Conservation (phyloP, 805 yeast genomes). For the Cyberlindnera sargentensis region DNA sequence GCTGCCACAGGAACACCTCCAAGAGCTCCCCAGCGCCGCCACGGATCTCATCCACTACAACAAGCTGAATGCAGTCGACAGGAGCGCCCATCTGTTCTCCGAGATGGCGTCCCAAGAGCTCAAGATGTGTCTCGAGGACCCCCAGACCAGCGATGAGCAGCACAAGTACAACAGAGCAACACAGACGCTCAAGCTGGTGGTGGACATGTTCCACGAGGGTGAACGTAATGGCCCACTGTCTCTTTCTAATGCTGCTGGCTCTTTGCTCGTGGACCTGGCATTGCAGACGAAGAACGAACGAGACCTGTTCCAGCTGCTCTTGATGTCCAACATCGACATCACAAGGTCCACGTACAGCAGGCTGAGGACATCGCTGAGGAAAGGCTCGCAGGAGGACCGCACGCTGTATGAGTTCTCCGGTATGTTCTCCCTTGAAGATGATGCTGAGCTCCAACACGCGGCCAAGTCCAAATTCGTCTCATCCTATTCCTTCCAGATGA, state of each 20-base stretch:
- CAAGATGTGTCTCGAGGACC: background rate
- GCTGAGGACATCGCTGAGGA: constrained; percentile 3
- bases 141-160: background rate
- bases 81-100: background rate
- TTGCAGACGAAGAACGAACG: background rate
- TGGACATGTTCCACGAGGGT: background rate
- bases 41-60: background rate
- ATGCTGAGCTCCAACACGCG: background rate
- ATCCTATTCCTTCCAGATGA: constrained; percentile 10
- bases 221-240: background rate
- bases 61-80: background rate
- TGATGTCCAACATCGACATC: background rate
- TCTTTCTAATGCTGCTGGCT: background rate
- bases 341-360: background rate
- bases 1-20: too few species aligned
- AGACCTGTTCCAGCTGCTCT: background rate
- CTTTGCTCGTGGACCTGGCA: background rate
- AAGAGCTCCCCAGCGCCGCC: background rate
- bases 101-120: constrained; percentile 1
- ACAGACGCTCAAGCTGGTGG: background rate
- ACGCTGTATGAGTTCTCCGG: constrained; percentile 6
- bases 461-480: constrained; percentile 6
- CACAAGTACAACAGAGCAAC: background rate
- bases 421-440: constrained; percentile 2
- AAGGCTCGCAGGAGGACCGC: constrained; percentile 2